Evolutionary conservation across 129 eudicot genomes (phyloP), one percentile per base, ranked within the genome.

Genomic region (Heracleum sosnowskyi): DNA sequence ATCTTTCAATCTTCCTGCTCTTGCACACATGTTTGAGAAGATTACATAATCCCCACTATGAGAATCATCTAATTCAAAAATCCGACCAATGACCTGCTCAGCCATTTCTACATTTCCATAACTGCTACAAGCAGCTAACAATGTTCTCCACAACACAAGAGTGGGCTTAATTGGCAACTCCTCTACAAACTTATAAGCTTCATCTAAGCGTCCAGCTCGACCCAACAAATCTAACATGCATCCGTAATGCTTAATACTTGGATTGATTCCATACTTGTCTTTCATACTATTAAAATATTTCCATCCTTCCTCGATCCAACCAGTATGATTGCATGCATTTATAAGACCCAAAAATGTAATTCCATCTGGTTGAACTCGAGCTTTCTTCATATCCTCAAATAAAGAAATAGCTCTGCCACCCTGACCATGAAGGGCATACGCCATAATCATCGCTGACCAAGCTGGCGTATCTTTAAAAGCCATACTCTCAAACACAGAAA

Each of bases 401-500:
- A 79, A 13, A 5, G 81, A 76, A 46, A 87, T 76, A 28, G 88
- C 90, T 74, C 75, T 74, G 6, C 35, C 16, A 64, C 80, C 90
- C 53, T 77, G 76, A 36, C 90, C 90, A 69, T 87, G 86, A 64
- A 87, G 77, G 28, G 86, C 90, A 73, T 84, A 84, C 6, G 90
- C 86, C 84, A 87, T 79, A 46, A 87, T 87, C 87, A 87, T 87
- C 11, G 83, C 68, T 12, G 88, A 87, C 88, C 88, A 87, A 44
- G 88, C 75, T 15, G 85, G 84, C 2, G 85, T 69, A 62, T 84
- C 90, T 79, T 74, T 84, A 55, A 70, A 71, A 34, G 9, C 57
- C 85, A 81, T 83, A 55, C 77, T 75, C 57, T 79, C 79, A 60
- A 85, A 85, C 7, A 85, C 86, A 20, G 29, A 79, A 79, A 82